phyloP scores from a whole-genome alignment of 192 early-diverging fungal genomes.

The Globomyces pollinis-pini region DNA sequence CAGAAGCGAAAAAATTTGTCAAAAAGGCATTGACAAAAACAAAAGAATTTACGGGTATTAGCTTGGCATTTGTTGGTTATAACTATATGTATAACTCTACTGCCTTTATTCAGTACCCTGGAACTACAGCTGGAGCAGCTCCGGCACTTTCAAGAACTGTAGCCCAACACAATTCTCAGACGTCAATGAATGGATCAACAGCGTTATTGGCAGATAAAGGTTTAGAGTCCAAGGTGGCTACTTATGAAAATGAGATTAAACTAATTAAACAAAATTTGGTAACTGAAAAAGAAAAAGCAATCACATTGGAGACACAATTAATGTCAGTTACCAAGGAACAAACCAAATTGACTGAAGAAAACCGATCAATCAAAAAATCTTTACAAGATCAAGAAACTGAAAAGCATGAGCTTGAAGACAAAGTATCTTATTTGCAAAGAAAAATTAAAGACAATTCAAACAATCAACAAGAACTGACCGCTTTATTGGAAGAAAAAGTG shows the following conservation, averaged over 20 bases:
- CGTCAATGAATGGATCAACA: not conserved
- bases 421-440: not conserved
- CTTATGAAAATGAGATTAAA: slow-evolving; percentile 1
- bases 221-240: slow-evolving; percentile 10
- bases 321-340: not conserved
- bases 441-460: not conserved
- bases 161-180: not conserved
- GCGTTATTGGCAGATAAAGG: not conserved
- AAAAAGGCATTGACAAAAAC: slow-evolving; percentile 29
- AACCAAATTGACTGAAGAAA: not conserved
- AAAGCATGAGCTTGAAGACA: slow-evolving; percentile 1
- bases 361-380: not conserved
- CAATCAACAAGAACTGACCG: slow-evolving; percentile 17
- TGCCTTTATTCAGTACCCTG: slow-evolving; percentile 18
- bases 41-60: slow-evolving; percentile 62
- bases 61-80: slow-evolving; percentile 83
- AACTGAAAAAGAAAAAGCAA: not conserved
- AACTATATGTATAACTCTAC: slow-evolving; percentile 49
- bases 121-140: not conserved
- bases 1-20: slow-evolving; percentile 43
- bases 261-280: not conserved
- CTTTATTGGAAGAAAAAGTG: slow-evolving; percentile 14
- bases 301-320: not conserved
- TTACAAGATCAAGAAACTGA: slow-evolving; percentile 16
- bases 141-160: not conserved